Evolutionary conservation across 805 yeast species (phyloP), one percentile per base, ranked within the genome.

Genomic region (Metschnikowia amazonensis): DNA sequence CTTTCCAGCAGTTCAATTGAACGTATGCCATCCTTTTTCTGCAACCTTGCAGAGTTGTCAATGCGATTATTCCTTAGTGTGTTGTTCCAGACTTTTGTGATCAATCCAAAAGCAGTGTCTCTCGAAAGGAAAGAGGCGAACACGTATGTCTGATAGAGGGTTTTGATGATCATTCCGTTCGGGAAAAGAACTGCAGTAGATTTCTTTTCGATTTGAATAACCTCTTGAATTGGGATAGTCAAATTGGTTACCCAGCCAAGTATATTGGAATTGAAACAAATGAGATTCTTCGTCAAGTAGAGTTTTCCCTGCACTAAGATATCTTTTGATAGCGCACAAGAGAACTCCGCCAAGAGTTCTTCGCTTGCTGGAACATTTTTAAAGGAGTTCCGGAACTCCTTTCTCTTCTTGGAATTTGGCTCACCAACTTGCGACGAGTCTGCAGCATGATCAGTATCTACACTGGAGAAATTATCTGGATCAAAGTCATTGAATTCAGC

Each of bases 121-220:
- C 90, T 70, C 3, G 81, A 69, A 23, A 82, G 66, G 49, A 84
- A 79, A 0, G 85, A 76, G 0, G 88, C 88, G 69, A 84, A 84
- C 0, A 74, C 72, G 58, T 77, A 80, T 53, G 75, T 79, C 21
- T 76, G 78, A 55, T 83, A 86, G 39, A 81, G 63, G 1, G 89
- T 84, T 45, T 78, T 74, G 18, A 84, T 74, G 36, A 75, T 73
- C 50, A 84, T 75, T 0, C 86, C 88, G 57, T 84, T 84, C 5
- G 89, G 89, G 49, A 84, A 81, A 13, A 84, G 67, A 0, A 80
- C 82, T 0, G 82, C 85, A 0, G 89, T 83, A 13, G 78, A 73
- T 59, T 75, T 79, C 60, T 83, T 84, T 50, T 81, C 84, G 17
- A 84, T 72, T 51, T 78, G 80, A 25, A 81, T 73, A 18, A 84